These are phyloP conservation scores for Rhizopus delemar DNA, from an alignment of 371 early-diverging fungal genomes.

Conservation along the genomic window DNA sequence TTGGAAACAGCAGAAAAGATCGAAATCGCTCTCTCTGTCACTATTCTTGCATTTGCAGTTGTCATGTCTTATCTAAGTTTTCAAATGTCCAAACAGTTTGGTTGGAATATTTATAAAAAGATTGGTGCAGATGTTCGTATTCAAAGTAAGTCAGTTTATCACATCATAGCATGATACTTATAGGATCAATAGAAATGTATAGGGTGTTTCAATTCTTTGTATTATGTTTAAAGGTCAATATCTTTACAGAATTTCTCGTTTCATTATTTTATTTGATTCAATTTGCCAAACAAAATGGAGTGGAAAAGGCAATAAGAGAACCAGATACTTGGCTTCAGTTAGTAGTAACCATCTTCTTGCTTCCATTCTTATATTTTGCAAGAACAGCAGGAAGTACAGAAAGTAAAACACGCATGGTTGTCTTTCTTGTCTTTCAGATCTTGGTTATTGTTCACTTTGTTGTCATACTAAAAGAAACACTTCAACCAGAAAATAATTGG, in stretches of 20 bases:
- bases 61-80: slow-evolving; percentile 36
- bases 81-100: slow-evolving; percentile 38
- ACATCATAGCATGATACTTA: background rate
- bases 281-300: slow-evolving; percentile 19
- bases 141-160: slow-evolving; percentile 21
- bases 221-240: slow-evolving; percentile 45
- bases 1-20: slow-evolving; percentile 40
- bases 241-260: slow-evolving; percentile 48
- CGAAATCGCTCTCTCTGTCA: slow-evolving; percentile 43
- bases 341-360: slow-evolving; percentile 38
- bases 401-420: slow-evolving; percentile 26
- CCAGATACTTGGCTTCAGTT: slow-evolving; percentile 36
- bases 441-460: slow-evolving; percentile 30
- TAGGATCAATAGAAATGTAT: slow-evolving; percentile 39
- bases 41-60: slow-evolving; percentile 34
- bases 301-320: slow-evolving; percentile 23
- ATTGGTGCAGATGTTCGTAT: slow-evolving; percentile 29
- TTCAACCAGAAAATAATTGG: slow-evolving; percentile 36
- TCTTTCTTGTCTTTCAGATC: slow-evolving; percentile 27
- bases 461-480: slow-evolving; percentile 29
- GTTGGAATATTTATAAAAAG: slow-evolving; percentile 26
- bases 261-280: slow-evolving; percentile 53
- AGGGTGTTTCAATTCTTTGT: slow-evolving; percentile 53
- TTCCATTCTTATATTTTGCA: slow-evolving; percentile 50
- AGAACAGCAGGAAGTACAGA: slow-evolving; percentile 33